Evolutionary conservation across 495 filamentous ascomycete genomes (phyloP).

Genomic region (Xeromyces bisporus): DNA sequence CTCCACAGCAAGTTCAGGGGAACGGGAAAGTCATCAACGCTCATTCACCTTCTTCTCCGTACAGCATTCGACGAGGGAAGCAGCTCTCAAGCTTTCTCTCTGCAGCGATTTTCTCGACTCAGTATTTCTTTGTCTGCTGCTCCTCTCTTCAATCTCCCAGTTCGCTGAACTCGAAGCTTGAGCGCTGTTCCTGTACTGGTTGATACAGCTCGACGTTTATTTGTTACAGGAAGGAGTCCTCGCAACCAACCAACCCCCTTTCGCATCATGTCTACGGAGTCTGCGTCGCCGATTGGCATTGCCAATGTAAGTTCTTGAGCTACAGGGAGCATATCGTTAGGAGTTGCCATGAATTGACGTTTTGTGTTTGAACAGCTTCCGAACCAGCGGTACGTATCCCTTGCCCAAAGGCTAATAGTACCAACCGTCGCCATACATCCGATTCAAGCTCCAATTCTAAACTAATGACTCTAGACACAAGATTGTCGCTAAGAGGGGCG

Average conservation of each 20-base stretch:
- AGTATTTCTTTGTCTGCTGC: not conserved
- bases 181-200: too few relatives aligned
- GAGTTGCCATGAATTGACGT: too few relatives aligned
- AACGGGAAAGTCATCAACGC: slow-evolving; percentile 4
- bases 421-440: not conserved
- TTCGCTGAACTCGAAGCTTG: too few relatives aligned
- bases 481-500: slow-evolving; percentile 98
- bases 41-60: slow-evolving; percentile 1
- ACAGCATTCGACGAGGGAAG: slow-evolving; percentile 3
- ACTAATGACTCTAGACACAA: slow-evolving; percentile 52
- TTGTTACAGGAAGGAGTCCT: slow-evolving; percentile 3
- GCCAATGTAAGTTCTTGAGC: slow-evolving; percentile 82
- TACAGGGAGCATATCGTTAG: too few relatives aligned
- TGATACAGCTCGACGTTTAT: too few relatives aligned
- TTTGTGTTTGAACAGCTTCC: slow-evolving; percentile 47
- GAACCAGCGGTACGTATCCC: slow-evolving; percentile 57
- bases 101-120: not conserved
- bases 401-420: too few relatives aligned
- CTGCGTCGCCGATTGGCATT: slow-evolving; percentile 93
- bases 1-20: not conserved
- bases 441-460: slow-evolving; percentile 14
- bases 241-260: slow-evolving; percentile 8
- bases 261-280: slow-evolving; percentile 62
- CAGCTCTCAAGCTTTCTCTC: slow-evolving; percentile 5
- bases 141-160: slow-evolving; percentile 1